These are phyloP conservation scores for Acer yangbiense DNA, from an alignment of 345 rosid species.

Conservation along the genomic window DNA sequence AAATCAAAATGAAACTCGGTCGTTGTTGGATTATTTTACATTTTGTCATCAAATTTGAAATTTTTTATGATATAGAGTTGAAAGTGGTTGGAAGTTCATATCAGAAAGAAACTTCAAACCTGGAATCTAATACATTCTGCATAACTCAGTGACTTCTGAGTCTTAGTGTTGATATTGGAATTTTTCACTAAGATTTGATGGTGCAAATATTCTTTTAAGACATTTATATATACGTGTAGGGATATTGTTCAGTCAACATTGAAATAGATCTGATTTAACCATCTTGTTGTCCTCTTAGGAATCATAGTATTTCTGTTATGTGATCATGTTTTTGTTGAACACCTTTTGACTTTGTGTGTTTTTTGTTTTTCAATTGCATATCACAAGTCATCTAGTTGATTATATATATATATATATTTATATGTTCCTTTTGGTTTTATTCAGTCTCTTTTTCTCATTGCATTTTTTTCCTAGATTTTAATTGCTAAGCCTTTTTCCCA, in stretches of 20 bases:
- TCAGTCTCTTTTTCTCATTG: conserved; percentile 6
- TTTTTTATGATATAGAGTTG: neutral
- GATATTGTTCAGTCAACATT: neutral
- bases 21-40: neutral
- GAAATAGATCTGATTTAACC: neutral
- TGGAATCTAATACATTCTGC: neutral
- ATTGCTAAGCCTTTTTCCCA: conserved; percentile 25
- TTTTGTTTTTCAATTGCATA: neutral
- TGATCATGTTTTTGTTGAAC: neutral
- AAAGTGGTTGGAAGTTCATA: conserved; percentile 1
- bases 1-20: neutral
- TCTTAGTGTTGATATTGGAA: neutral
- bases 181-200: neutral
- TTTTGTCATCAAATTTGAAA: neutral
- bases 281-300: neutral
- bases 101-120: neutral
- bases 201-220: neutral
- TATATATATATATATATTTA: neutral
- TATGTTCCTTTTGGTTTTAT: neutral
- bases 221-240: neutral
- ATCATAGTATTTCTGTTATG: neutral
- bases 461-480: conserved; percentile 21
- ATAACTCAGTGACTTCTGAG: neutral
- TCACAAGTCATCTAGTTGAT: neutral
- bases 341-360: neutral